A percentile compares a stretch with the other conserved stretches of the same genome.
phyloP scores from a whole-genome alignment of 169 alveolate genomes.

The Plasmodium fragile region DNA sequence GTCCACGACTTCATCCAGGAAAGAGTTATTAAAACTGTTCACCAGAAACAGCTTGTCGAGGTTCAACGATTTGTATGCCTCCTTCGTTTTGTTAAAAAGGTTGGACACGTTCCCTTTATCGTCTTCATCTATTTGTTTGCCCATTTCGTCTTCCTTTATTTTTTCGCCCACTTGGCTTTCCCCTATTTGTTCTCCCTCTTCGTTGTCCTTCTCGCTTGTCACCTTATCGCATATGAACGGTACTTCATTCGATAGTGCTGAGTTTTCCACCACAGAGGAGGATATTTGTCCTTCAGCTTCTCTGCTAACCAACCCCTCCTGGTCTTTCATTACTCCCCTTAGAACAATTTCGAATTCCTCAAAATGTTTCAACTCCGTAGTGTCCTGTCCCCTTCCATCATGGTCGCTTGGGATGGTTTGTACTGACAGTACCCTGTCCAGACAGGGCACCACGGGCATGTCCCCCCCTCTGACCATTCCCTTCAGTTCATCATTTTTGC shows the following conservation, averaged over 20 bases:
- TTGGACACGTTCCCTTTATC: neutral
- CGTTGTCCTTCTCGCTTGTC: neutral
- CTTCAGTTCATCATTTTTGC: conserved; percentile 11
- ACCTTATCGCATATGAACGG: neutral
- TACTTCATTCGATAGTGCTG: neutral
- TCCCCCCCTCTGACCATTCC: neutral
- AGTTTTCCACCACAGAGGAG: neutral
- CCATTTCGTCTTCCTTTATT: conserved; percentile 31
- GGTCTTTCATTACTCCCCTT: neutral
- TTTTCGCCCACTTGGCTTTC: conserved; percentile 1
- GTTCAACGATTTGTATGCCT: conserved; percentile 27
- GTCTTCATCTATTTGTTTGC: neutral
- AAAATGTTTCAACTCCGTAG: neutral
- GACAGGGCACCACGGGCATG: neutral
- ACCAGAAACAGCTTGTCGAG: conserved; percentile 21
- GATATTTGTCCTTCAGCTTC: neutral
- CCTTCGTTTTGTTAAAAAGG: conserved; percentile 27
- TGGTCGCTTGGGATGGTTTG: conserved; percentile 3
- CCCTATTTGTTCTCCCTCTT: neutral
- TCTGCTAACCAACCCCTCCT: neutral
- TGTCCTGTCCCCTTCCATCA: neutral
- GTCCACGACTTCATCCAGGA: neutral
- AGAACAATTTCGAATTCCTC: conserved; percentile 14
- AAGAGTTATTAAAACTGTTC: conserved; percentile 8
- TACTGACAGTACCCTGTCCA: neutral